phyloP scores from a whole-genome alignment of 2,329 filamentous ascomycete genomes.

The Xylariaceae sp. region DNA sequence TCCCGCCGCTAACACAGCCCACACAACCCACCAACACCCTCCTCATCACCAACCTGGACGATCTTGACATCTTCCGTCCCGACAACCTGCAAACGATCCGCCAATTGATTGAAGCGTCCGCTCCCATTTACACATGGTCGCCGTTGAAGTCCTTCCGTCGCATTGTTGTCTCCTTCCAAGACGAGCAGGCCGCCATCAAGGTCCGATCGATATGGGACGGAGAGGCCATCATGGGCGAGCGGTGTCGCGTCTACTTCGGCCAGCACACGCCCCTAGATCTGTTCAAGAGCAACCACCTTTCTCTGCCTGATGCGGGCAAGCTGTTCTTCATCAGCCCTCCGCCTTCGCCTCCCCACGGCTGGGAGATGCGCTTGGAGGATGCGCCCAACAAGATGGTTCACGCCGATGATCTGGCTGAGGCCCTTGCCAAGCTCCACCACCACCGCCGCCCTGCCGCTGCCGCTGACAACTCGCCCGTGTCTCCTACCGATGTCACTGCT shows the following conservation, averaged over 20 bases:
- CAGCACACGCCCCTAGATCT: conserved; percentile 53
- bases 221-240: conserved; percentile 65
- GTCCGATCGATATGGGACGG: conserved; percentile 71
- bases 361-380: conserved; percentile 63
- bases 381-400: conserved; percentile 66
- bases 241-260: conserved; percentile 64
- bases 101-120: conserved; percentile 63
- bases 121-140: conserved; percentile 69
- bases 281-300: conserved; percentile 50
- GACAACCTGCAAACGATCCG: conserved; percentile 70
- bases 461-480: conserved; percentile 31
- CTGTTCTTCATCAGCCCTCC: conserved; percentile 69
- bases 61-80: conserved; percentile 66
- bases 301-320: conserved; percentile 64
- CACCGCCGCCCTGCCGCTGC: conserved; percentile 23
- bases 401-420: conserved; percentile 63
- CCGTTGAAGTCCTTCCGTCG: conserved; percentile 78
- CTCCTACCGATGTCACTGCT: conserved; percentile 37
- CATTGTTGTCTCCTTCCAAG: conserved; percentile 74
- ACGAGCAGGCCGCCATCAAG: conserved; percentile 61
- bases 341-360: conserved; percentile 62
- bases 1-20: conserved; percentile 66
- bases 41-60: conserved; percentile 73
- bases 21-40: conserved; percentile 77
- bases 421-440: conserved; percentile 57